Evolutionary conservation across 495 filamentous ascomycete species (phyloP).

Genomic region (Neurospora hispaniola): DNA sequence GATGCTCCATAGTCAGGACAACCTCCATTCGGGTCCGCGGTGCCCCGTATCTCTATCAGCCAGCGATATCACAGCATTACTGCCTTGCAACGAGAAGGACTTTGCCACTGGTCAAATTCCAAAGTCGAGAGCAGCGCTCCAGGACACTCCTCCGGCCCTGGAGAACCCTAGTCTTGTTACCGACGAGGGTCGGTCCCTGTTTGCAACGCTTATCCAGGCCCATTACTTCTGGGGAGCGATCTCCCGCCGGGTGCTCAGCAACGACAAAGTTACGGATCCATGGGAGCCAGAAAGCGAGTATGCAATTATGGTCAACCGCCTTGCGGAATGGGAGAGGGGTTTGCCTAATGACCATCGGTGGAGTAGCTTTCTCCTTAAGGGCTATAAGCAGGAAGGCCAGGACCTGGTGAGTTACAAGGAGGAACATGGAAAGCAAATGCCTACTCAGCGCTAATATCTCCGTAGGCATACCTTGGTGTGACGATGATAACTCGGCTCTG

Average conservation of each 20-base stretch:
- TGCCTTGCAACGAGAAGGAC: conserved; percentile 37
- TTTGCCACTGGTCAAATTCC: conserved; percentile 34
- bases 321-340: conserved; percentile 32
- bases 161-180: conserved; percentile 31
- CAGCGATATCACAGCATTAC: conserved; percentile 38
- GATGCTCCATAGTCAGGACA: conserved; percentile 44
- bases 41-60: conserved; percentile 36
- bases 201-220: conserved; percentile 39
- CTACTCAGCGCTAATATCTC: neutral
- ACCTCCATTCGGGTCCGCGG: conserved; percentile 37
- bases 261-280: conserved; percentile 27
- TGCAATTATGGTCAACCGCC: conserved; percentile 23
- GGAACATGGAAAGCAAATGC: neutral
- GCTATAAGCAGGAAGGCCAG: conserved; percentile 31
- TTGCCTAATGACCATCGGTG: conserved; percentile 36
- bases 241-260: conserved; percentile 29
- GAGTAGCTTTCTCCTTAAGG: conserved; percentile 30
- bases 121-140: conserved; percentile 37
- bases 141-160: conserved; percentile 36
- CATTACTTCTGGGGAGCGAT: conserved; percentile 41
- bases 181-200: conserved; percentile 32
- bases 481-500: conserved; percentile 39
- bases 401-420: conserved; percentile 25
- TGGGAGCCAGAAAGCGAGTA: conserved; percentile 35
- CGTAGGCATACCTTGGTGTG: conserved; percentile 36